These are phyloP conservation scores for Polyporus arcularius DNA, from an alignment of 768 basidiomycete species.

Conservation along the genomic window DNA sequence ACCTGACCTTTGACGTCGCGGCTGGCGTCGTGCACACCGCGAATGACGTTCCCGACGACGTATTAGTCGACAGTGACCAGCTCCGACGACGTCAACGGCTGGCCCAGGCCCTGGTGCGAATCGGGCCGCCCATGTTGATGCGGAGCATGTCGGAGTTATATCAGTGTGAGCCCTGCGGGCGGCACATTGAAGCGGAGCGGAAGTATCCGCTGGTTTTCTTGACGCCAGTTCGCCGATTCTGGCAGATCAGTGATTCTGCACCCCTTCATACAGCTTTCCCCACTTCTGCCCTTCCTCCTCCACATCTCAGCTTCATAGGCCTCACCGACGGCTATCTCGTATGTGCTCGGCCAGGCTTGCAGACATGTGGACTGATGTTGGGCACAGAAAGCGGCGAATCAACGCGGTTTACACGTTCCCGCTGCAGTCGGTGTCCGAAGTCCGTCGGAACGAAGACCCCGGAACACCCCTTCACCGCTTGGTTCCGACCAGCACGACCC, in stretches of 20 bases:
- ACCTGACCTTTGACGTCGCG: no score
- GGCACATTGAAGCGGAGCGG: background rate
- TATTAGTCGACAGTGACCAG: background rate
- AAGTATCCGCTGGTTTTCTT: background rate
- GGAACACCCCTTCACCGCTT: slow-evolving; percentile 36
- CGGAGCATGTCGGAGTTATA: no score
- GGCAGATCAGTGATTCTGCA: slow-evolving; percentile 16
- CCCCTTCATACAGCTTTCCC: slow-evolving; percentile 1
- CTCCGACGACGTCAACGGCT: background rate
- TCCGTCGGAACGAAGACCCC: slow-evolving; percentile 29
- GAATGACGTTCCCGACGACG: background rate
- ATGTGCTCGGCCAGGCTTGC: background rate
- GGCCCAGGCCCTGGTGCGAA: background rate
- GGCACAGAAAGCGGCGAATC: background rate
- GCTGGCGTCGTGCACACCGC: no score
- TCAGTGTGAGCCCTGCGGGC: background rate
- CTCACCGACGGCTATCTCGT: background rate
- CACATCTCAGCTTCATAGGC: background rate
- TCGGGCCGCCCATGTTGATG: no score
- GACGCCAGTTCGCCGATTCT: background rate
- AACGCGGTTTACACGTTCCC: slow-evolving; percentile 6
- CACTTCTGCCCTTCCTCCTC: background rate
- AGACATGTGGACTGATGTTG: background rate
- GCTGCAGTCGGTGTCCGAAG: slow-evolving; percentile 26
- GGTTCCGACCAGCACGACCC: slow-evolving; percentile 24